Evolutionary conservation across 495 filamentous ascomycete genomes (phyloP), one percentile per base, ranked within the genome.

Genomic region (Trichoderma orchidacearum): DNA sequence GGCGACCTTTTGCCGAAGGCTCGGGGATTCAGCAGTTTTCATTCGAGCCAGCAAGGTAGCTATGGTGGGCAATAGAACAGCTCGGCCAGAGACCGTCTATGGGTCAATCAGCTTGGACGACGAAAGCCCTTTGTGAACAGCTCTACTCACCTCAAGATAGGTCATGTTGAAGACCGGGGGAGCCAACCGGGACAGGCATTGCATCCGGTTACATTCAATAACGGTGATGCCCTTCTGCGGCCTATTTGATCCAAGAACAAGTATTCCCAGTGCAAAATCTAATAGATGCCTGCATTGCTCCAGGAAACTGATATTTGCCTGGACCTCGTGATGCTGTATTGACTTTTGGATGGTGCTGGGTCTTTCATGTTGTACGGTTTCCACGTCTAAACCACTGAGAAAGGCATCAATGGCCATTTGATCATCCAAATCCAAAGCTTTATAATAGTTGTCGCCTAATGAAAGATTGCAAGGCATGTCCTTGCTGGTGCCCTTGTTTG

Each of bases 41-140:
- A 55, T 55, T 27, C 53, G 30, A 27, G 53, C 53, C 28, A 55
- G 12, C 12, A 31, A 55, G 11, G 53, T 55, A n/a, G 30, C 32
- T 15, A 55, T 55, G 9, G 21, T 36, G 0, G 53, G 32, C 7
- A 55, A 11, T 23, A 36, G 30, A 18, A 17, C 7, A 11, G 53
- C 53, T 1, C 53, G 53, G 13, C 28, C 31, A 21, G n/a, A 35
- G 11, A 55, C 9, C 5, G 5, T 21, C 53, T 55, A 6, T 0
- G 25, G 12, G 21, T 9, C 5, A 27, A n/a, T 36, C 12, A 55
- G 30, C 31, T n/a, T 8, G 12, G 13, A 23, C 1, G 12, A 35
- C 11, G 17, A 5, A 23, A 21, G 8, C 4, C 4, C n/a, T 3
- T n/a, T 5, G 3, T 7, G 6, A 2, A 15, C 11, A 3, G 17